A percentile compares a stretch with the other conserved stretches of the same genome.
Conservation (phyloP, 345 rosid species). For the Laguncularia racemosa region DNA sequence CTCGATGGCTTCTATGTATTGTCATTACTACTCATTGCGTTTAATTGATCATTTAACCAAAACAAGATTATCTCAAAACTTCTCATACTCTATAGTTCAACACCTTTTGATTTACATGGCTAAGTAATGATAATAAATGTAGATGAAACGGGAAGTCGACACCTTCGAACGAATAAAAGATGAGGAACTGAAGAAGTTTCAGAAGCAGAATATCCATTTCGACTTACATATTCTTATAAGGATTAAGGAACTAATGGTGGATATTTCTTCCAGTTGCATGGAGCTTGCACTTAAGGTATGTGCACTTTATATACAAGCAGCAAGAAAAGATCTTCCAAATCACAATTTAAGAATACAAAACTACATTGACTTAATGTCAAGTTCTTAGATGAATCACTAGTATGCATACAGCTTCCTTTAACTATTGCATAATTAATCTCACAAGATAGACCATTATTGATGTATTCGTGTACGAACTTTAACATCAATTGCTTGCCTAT, state of each 20-base stretch:
- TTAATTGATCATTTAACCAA: too few species aligned
- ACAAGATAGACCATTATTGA: background rate
- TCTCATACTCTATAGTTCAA: too few species aligned
- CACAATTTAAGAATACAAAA: too few species aligned
- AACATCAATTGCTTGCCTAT: background rate
- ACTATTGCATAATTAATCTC: background rate
- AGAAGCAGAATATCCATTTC: slow-evolving; percentile 54
- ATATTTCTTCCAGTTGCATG: slow-evolving; percentile 83
- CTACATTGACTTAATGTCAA: too few species aligned
- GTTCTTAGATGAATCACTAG: too few species aligned
- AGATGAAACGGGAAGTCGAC: slow-evolving; percentile 77
- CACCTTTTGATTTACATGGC: too few species aligned
- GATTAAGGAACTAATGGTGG: slow-evolving; percentile 81
- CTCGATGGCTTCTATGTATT: background rate
- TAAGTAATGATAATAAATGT: slow-evolving; percentile 6
- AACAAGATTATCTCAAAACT: too few species aligned
- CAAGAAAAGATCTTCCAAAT: too few species aligned
- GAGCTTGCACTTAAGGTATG: slow-evolving; percentile 72
- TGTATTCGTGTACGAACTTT: background rate
- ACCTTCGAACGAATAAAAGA: slow-evolving; percentile 68
- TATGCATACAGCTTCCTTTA: too few species aligned
- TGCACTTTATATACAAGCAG: too few species aligned
- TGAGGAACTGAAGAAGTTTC: slow-evolving; percentile 73
- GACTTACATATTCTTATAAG: slow-evolving; percentile 60
- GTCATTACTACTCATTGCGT: too few species aligned